Evolutionary conservation across 2,329 filamentous ascomycete genomes (phyloP).

Genomic region (Orbilia javanica): DNA sequence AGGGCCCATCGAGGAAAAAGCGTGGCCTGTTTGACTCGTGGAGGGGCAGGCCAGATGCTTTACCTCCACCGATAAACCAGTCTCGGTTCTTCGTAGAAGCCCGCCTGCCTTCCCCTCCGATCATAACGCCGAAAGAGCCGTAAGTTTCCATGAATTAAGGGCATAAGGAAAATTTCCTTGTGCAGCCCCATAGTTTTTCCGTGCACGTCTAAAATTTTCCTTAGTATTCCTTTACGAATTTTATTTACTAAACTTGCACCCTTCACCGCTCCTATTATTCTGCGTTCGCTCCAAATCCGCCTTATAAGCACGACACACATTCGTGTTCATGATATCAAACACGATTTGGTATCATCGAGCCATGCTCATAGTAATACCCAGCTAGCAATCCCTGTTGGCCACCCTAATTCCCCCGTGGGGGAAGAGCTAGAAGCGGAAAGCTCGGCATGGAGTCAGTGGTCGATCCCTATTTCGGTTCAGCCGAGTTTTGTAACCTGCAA

Average conservation of each 20-base stretch:
- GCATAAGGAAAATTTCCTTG: neutral
- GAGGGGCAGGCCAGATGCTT: slow-evolving; percentile 59
- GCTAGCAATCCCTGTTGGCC: slow-evolving; percentile 78
- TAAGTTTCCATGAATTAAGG: slow-evolving; percentile 16
- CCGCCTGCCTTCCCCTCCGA: slow-evolving; percentile 84
- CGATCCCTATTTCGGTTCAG: slow-evolving; percentile 85
- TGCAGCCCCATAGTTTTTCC: slow-evolving; percentile 65
- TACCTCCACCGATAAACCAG: slow-evolving; percentile 62
- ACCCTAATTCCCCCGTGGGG: slow-evolving; percentile 71
- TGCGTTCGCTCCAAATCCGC: slow-evolving; percentile 84
- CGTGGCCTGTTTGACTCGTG: slow-evolving; percentile 72
- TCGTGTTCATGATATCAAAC: slow-evolving; percentile 79
- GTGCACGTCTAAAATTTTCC: neutral
- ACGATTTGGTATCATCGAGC: slow-evolving; percentile 80
- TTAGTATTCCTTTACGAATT: slow-evolving; percentile 78
- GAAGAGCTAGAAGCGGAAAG: slow-evolving; percentile 78
- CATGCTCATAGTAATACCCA: slow-evolving; percentile 79
- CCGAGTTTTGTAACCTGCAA: slow-evolving; percentile 93
- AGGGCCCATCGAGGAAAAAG: slow-evolving; percentile 68
- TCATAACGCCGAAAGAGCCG: slow-evolving; percentile 89
- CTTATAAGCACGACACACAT: slow-evolving; percentile 84
- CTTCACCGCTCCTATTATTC: slow-evolving; percentile 76
- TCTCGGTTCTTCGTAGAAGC: slow-evolving; percentile 78
- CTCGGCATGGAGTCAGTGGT: slow-evolving; percentile 77
- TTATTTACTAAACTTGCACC: slow-evolving; percentile 81